phyloP scores from a whole-genome alignment of 2,329 filamentous ascomycete species.

The Ceratocystis papillata region DNA sequence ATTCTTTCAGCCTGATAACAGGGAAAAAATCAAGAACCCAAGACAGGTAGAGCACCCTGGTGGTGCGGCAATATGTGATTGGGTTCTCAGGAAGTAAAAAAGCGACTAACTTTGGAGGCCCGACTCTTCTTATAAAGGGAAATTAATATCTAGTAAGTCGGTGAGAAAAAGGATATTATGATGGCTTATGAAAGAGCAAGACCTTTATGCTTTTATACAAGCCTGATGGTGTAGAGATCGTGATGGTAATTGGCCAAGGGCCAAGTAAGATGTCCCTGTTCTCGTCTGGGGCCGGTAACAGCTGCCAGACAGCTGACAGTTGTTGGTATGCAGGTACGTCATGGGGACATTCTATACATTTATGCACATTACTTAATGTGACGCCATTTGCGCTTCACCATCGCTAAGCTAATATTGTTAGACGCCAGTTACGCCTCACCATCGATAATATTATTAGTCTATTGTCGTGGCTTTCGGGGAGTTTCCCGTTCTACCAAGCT shows the following conservation, averaged over 20 bases:
- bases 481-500: conserved; percentile 50
- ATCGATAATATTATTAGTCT: background rate
- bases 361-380: no score
- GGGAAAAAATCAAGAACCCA: background rate
- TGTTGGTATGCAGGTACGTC: no score
- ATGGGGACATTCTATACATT: no score
- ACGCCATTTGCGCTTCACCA: no score
- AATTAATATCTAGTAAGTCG: background rate
- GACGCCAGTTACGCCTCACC: no score
- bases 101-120: background rate
- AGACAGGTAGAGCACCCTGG: background rate
- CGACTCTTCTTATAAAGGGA: background rate
- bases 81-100: background rate
- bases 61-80: background rate
- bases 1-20: background rate
- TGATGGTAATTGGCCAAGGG: background rate
- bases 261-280: no score
- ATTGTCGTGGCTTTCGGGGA: conserved; percentile 19
- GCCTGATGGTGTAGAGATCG: background rate
- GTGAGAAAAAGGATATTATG: background rate
- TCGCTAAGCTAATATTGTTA: background rate
- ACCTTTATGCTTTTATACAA: background rate
- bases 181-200: background rate
- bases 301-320: no score
- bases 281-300: no score